Conservation (phyloP, 2,329 filamentous ascomycete species). For the Pseudocercospora musae region DNA sequence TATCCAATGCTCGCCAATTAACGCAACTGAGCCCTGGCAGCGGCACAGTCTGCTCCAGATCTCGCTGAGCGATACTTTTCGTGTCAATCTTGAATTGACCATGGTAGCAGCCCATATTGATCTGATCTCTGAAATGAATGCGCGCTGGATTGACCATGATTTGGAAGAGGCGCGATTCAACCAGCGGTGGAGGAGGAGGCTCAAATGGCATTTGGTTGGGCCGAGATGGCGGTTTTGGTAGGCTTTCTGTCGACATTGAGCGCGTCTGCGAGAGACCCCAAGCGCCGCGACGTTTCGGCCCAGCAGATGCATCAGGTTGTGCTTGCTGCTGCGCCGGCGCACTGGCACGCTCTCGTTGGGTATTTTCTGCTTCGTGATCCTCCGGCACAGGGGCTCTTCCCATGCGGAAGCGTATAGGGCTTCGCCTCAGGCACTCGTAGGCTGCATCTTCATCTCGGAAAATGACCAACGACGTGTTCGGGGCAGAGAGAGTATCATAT, state of each 20-base stretch:
- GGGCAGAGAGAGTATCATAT: slow-evolving; percentile 44
- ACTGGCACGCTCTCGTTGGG: background rate
- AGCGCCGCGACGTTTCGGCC: background rate
- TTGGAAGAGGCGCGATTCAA: slow-evolving; percentile 38
- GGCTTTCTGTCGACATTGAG: slow-evolving; percentile 19
- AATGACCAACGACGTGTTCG: slow-evolving; percentile 46
- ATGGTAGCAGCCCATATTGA: slow-evolving; percentile 36
- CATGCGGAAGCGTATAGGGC: slow-evolving; percentile 48
- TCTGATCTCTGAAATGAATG: slow-evolving; percentile 41
- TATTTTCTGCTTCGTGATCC: slow-evolving; percentile 9
- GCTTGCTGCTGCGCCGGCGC: slow-evolving; percentile 6
- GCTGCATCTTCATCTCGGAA: slow-evolving; percentile 43
- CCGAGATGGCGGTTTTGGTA: slow-evolving; percentile 12
- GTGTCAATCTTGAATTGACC: slow-evolving; percentile 31
- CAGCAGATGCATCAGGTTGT: background rate
- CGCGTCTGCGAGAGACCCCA: slow-evolving; percentile 17
- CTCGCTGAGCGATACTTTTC: slow-evolving; percentile 33
- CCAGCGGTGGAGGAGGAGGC: slow-evolving; percentile 12
- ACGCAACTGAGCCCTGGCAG: slow-evolving; percentile 40
- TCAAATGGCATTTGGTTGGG: slow-evolving; percentile 17
- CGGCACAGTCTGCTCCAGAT: slow-evolving; percentile 41
- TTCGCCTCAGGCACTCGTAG: slow-evolving; percentile 41
- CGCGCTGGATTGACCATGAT: slow-evolving; percentile 40
- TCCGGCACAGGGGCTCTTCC: slow-evolving; percentile 21
- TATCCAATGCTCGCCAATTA: slow-evolving; percentile 36